phyloP scores from a whole-genome alignment of 73 alveolate genomes.

The Paramecium tetraurelia region DNA sequence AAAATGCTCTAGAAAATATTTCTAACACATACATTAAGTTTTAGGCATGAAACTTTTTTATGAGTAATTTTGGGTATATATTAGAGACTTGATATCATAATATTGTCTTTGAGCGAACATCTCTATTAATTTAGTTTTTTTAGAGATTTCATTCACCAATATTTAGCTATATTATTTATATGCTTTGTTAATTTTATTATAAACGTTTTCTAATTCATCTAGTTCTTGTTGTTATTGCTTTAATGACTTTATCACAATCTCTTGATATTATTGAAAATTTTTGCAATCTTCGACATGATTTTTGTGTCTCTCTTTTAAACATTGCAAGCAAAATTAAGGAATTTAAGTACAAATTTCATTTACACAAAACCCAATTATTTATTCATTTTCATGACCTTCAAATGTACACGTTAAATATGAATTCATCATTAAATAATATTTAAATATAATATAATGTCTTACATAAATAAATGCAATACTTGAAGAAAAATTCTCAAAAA shows the following conservation, averaged over 20 bases:
- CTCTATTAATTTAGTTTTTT: background rate
- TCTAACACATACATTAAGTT: background rate
- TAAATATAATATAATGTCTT: background rate
- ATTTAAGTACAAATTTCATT: background rate
- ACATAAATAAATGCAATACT: too few relatives aligned
- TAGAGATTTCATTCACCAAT: background rate
- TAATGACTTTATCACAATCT: background rate
- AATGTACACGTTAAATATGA: background rate
- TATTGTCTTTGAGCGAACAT: background rate
- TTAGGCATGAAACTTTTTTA: background rate
- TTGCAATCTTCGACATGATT: background rate
- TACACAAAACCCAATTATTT: background rate
- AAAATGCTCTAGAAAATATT: background rate
- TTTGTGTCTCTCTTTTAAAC: background rate
- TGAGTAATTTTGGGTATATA: background rate
- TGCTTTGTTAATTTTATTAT: background rate
- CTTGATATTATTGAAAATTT: background rate
- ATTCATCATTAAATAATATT: background rate
- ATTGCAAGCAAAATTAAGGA: background rate
- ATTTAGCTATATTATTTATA: background rate
- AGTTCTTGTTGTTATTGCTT: background rate
- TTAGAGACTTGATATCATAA: background rate
- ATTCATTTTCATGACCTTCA: background rate
- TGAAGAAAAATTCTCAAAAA: too few relatives aligned
- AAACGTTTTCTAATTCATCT: background rate